Conservation (phyloP, 1,139 yeast genomes). For the Diutina ranongensis region DNA sequence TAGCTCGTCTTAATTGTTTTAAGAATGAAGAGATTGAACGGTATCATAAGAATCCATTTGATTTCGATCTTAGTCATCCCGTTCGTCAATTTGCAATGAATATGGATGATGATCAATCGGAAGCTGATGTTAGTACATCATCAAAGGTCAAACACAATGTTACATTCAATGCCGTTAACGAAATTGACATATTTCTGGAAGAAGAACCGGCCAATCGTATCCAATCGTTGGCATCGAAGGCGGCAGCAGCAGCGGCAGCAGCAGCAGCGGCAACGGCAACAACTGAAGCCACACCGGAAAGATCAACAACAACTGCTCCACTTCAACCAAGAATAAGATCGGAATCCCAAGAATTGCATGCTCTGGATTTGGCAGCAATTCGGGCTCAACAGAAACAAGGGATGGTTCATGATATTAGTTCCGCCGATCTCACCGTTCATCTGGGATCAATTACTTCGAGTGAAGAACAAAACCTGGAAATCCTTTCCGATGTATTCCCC, state of each 20-base stretch:
- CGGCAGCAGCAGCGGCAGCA: not conserved
- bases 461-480: constrained; percentile 16
- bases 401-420: constrained; percentile 15
- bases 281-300: too few species aligned
- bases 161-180: not conserved
- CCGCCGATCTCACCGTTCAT: constrained; percentile 10
- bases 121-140: too few species aligned
- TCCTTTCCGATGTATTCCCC: constrained; percentile 32
- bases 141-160: not conserved
- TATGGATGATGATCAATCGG: constrained; percentile 1
- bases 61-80: constrained; percentile 2
- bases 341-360: not conserved
- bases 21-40: constrained; percentile 71
- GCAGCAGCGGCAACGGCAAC: too few species aligned
- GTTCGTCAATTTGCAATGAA: constrained; percentile 3
- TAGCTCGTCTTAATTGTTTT: constrained; percentile 88
- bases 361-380: constrained; percentile 1
- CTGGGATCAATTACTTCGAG: not conserved
- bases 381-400: constrained; percentile 9
- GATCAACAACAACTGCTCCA: too few species aligned
- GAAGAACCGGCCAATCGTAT: not conserved
- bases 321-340: too few species aligned
- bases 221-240: not conserved
- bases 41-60: constrained; percentile 6
- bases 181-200: constrained; percentile 1